phyloP scores from a whole-genome alignment of 345 rosid species.

The Eucalyptus marginata region DNA sequence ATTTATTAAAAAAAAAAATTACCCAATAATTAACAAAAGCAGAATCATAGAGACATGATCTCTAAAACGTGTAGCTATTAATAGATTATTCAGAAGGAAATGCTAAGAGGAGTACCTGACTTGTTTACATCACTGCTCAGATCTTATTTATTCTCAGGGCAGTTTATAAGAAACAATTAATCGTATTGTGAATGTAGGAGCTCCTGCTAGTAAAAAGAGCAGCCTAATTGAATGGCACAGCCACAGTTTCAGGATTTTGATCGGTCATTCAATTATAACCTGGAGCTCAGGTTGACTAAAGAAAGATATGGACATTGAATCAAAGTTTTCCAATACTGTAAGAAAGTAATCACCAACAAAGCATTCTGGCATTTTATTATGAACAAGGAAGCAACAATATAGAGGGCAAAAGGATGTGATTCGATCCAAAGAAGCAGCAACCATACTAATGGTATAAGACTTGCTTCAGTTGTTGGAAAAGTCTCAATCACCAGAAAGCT shows the following conservation, averaged over 20 bases:
- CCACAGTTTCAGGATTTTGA: neutral
- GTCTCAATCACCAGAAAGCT: neutral
- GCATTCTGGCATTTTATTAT: neutral
- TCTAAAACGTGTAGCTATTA: neutral
- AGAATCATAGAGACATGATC: neutral
- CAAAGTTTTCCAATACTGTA: neutral
- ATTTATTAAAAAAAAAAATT: neutral
- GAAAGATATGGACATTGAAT: neutral
- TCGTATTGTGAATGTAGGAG: neutral
- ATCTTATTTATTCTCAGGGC: neutral
- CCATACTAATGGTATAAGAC: neutral
- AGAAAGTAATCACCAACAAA: neutral
- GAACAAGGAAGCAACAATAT: neutral
- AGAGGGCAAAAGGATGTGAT: neutral
- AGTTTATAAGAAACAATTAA: neutral
- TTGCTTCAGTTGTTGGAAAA: neutral
- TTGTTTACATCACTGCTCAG: neutral
- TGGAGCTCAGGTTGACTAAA: neutral
- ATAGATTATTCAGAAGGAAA: neutral
- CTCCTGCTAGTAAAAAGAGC: neutral
- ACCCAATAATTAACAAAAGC: neutral
- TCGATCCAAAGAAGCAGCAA: neutral
- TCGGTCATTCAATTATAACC: neutral
- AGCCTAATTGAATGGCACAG: neutral
- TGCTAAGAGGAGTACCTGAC: neutral